Conservation (phyloP, 352 stramenopile species). For the Pythium pectinolyticum region DNA sequence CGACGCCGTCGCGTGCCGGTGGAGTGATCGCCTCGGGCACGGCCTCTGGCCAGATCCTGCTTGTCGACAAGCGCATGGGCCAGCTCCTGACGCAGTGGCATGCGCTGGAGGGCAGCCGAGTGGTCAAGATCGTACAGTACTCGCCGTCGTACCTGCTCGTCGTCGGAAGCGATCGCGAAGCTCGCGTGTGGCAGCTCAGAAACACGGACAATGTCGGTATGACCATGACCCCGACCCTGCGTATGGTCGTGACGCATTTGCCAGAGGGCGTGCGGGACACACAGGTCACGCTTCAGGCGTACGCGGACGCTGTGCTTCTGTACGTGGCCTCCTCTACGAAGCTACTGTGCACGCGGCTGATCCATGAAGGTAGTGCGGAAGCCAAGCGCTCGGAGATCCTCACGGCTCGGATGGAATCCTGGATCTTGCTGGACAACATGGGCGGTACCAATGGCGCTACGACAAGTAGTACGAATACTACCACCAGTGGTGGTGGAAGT, state of each 20-base stretch:
- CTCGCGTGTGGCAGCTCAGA: slow-evolving; percentile 55
- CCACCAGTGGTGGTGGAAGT: background rate
- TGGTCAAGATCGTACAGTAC: slow-evolving; percentile 60
- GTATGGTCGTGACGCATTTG: slow-evolving; percentile 53
- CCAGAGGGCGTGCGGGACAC: slow-evolving; percentile 48
- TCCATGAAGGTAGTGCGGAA: slow-evolving; percentile 31
- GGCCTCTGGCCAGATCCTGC: slow-evolving; percentile 38
- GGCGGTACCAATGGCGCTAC: background rate
- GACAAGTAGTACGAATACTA: background rate
- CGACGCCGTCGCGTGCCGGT: slow-evolving; percentile 21
- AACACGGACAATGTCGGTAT: slow-evolving; percentile 30
- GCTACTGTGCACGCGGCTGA: slow-evolving; percentile 43
- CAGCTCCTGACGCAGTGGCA: slow-evolving; percentile 51
- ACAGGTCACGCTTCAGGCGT: slow-evolving; percentile 55
- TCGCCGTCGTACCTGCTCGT: slow-evolving; percentile 57
- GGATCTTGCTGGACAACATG: slow-evolving; percentile 46
- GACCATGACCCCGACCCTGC: too few species aligned
- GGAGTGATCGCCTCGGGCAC: slow-evolving; percentile 47
- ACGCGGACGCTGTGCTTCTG: slow-evolving; percentile 41
- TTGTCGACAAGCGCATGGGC: slow-evolving; percentile 60
- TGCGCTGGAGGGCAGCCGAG: slow-evolving; percentile 44
- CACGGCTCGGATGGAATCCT: slow-evolving; percentile 44
- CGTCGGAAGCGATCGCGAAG: slow-evolving; percentile 63
- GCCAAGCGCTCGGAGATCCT: slow-evolving; percentile 18
- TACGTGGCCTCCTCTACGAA: slow-evolving; percentile 46